These are phyloP conservation scores for Candida nemodendra DNA, from an alignment of 805 yeast genomes.

Conservation along the genomic window DNA sequence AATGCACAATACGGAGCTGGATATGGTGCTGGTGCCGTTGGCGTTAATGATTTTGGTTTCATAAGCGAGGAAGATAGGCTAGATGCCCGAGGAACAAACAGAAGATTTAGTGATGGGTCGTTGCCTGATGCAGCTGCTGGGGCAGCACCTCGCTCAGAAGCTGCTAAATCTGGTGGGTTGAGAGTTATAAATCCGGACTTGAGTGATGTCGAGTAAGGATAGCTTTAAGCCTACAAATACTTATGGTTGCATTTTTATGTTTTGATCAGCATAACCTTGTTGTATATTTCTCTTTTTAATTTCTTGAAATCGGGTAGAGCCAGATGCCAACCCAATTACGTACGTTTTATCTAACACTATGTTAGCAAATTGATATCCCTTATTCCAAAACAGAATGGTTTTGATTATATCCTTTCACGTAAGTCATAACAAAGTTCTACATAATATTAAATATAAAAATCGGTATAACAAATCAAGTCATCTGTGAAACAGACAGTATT, in stretches of 20 bases:
- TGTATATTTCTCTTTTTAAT: too few relatives aligned
- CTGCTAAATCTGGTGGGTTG: conserved; percentile 23
- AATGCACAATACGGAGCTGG: conserved; percentile 6
- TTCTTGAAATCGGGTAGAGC: too few relatives aligned
- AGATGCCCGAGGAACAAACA: conserved; percentile 23
- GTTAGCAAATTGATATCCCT: too few relatives aligned
- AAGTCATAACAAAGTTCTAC: too few relatives aligned
- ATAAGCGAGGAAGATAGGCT: conserved; percentile 23
- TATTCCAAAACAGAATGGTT: too few relatives aligned
- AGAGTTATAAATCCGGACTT: conserved; percentile 36
- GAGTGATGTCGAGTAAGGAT: conserved; percentile 13
- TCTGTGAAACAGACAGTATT: too few relatives aligned
- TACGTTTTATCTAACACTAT: too few relatives aligned
- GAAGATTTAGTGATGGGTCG: conserved; percentile 36
- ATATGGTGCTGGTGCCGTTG: conserved; percentile 13
- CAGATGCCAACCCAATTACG: too few relatives aligned
- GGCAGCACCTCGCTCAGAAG: conserved; percentile 4
- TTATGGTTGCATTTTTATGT: not conserved
- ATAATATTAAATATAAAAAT: too few relatives aligned
- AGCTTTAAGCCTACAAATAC: conserved; percentile 5
- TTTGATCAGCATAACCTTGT: too few relatives aligned
- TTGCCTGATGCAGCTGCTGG: conserved; percentile 36
- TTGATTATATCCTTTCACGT: too few relatives aligned
- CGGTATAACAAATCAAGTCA: too few relatives aligned
- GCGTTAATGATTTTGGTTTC: conserved; percentile 24